Evolutionary conservation across 1,284 basidiomycete species (phyloP).

Genomic region (Rhodotorula sp.): DNA sequence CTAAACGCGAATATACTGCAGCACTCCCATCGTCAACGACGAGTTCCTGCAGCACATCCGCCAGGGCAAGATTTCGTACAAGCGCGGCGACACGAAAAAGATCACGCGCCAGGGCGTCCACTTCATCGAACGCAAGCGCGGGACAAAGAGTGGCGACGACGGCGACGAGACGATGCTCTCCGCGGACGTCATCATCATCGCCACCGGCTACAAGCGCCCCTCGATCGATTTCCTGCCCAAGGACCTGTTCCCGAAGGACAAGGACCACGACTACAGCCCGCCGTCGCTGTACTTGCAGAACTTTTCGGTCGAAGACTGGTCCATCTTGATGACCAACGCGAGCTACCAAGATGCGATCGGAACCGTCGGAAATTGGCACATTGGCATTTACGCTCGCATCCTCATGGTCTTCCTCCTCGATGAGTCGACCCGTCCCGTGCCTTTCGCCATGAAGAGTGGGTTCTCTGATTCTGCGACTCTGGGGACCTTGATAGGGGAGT

Average conservation of each 20-base stretch:
- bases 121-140: slow-evolving; percentile 45
- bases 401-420: slow-evolving; percentile 62
- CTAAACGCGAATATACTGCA: slow-evolving; percentile 43
- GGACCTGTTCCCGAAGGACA: slow-evolving; percentile 58
- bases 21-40: slow-evolving; percentile 59
- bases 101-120: slow-evolving; percentile 55
- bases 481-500: too few relatives aligned
- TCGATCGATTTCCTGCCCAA: slow-evolving; percentile 59
- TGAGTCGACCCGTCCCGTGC: slow-evolving; percentile 55
- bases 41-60: slow-evolving; percentile 59
- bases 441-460: slow-evolving; percentile 58
- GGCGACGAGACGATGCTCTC: slow-evolving; percentile 51
- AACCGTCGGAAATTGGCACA: slow-evolving; percentile 52
- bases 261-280: slow-evolving; percentile 46
- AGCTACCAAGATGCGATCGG: slow-evolving; percentile 51
- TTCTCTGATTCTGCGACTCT: background rate
- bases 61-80: slow-evolving; percentile 56
- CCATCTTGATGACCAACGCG: slow-evolving; percentile 61
- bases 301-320: slow-evolving; percentile 62
- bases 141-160: slow-evolving; percentile 46
- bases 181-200: slow-evolving; percentile 61
- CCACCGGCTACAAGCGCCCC: slow-evolving; percentile 63
- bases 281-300: slow-evolving; percentile 65
- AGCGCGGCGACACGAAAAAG: slow-evolving; percentile 58
- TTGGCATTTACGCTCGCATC: slow-evolving; percentile 61